Evolutionary conservation across 306 rosid genomes (phyloP), one percentile per base, ranked within the genome.

Genomic region (Lathyrus oleraceus): DNA sequence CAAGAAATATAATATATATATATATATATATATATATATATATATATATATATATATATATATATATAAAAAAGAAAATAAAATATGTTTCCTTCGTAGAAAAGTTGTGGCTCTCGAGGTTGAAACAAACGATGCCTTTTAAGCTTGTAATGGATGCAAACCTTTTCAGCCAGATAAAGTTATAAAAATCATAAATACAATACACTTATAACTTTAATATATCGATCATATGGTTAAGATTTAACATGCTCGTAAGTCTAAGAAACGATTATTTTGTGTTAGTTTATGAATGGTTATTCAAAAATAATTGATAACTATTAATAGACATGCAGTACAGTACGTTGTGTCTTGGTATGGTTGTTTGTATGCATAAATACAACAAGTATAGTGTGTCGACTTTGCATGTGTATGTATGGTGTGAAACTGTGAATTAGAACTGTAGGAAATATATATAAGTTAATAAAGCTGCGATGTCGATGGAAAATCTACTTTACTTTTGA

Each of bases 381-480:
- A 56, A 27, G 12, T 27, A 44, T 54, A 23, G 51, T 58, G 82
- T 39, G 52, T 49, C 70, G 73, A 58, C 54, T 66, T 44, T 74
- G 79, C 72, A 72, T 78, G 82, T 70, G 77, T 67, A 60, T 70
- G 77, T 67, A 60, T 52, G 67, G 32, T 40, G 40, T 12, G 51
- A 57, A 45, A n/a, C 3, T 36, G 11, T 32, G 78, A 28, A 61
- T 7, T 6, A 6, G 75, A 81, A 67, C 11, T 45, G 47, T 61
- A 53, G 20, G 30, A 65, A 51, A 51, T 51, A 12, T 42, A 54
- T 45, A 35, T 20, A 35, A 39, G 2, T 42, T 48, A 40, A 71
- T 36, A 39, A 59, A 21, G 61, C 51, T 12, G 36, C 60, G 36
- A 49, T 35, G 71, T 78, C 20, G 70, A 43, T 43, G 2, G 25